Percentiles rank a stretch among this genome's conserved stretches.
These are phyloP conservation scores for Kingdonia uniflora DNA, from an alignment of 164 flowering plant genomes.

Conservation along the genomic window DNA sequence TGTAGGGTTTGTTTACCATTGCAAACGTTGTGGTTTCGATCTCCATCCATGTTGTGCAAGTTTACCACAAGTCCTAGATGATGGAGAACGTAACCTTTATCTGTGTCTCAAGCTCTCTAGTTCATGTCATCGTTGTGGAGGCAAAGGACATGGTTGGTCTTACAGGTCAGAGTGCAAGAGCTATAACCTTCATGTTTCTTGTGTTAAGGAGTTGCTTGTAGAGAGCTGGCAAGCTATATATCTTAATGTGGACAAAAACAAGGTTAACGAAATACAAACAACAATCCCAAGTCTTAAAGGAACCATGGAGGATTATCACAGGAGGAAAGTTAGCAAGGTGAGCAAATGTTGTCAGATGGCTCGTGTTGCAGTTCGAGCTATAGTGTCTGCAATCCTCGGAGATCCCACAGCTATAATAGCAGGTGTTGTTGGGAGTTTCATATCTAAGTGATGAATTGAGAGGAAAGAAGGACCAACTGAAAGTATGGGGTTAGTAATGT, in stretches of 20 bases:
- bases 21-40: slow-evolving; percentile 69
- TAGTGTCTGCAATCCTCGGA: slow-evolving; percentile 80
- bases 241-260: slow-evolving; percentile 4
- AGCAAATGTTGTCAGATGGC: slow-evolving; percentile 79
- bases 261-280: slow-evolving; percentile 17
- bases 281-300: slow-evolving; percentile 59
- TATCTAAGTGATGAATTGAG: too few species aligned
- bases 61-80: slow-evolving; percentile 63
- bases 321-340: slow-evolving; percentile 42
- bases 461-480: too few species aligned
- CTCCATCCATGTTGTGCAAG: slow-evolving; percentile 90
- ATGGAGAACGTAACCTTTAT: slow-evolving; percentile 51
- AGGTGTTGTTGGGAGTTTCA: slow-evolving; percentile 58
- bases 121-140: slow-evolving; percentile 61
- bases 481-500: too few species aligned
- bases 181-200: slow-evolving; percentile 75
- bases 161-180: slow-evolving; percentile 67
- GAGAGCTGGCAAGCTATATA: slow-evolving; percentile 73
- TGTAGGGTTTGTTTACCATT: slow-evolving; percentile 75
- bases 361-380: slow-evolving; percentile 57
- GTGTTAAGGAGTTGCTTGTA: slow-evolving; percentile 75
- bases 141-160: slow-evolving; percentile 81
- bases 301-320: slow-evolving; percentile 31
- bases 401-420: slow-evolving; percentile 86
- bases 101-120: slow-evolving; percentile 51